A percentile compares a stretch with the other conserved stretches of the same genome.
Evolutionary conservation across 2,329 filamentous ascomycete genomes (phyloP).

Genomic region (Drechslerella stenobrocha): DNA sequence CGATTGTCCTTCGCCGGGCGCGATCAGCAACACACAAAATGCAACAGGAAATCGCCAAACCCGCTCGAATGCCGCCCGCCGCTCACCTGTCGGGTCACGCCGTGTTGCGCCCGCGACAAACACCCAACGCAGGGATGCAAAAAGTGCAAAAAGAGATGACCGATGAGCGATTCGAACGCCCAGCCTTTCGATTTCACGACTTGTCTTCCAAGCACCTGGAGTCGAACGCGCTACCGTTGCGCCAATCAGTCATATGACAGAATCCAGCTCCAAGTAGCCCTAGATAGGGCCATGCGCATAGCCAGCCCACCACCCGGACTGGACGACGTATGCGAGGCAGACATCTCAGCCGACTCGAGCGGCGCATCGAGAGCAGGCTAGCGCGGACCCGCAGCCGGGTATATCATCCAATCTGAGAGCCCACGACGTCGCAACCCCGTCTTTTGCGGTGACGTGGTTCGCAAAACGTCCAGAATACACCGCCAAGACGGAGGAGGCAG

Average conservation of each 20-base stretch:
- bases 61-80: no score
- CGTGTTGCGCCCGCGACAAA: no score
- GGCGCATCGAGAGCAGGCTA: no score
- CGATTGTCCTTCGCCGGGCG: no score
- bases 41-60: conserved; percentile 3
- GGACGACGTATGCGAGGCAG: no score
- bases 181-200: conserved; percentile 51
- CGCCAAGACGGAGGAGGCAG: conserved; percentile 1
- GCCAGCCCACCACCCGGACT: no score
- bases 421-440: neutral
- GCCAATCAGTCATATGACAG: conserved; percentile 49
- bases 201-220: conserved; percentile 48
- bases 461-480: neutral
- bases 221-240: conserved; percentile 53
- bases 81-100: no score
- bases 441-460: no score
- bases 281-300: no score
- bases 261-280: no score
- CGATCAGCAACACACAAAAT: conserved; percentile 13
- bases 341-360: no score
- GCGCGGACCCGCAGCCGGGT: neutral
- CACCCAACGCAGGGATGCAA: neutral
- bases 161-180: conserved; percentile 52
- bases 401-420: neutral
- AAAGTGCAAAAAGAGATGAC: conserved; percentile 43